Evolutionary conservation across 2,329 filamentous ascomycete species (phyloP).

Genomic region (Pleurostoma richardsiae): DNA sequence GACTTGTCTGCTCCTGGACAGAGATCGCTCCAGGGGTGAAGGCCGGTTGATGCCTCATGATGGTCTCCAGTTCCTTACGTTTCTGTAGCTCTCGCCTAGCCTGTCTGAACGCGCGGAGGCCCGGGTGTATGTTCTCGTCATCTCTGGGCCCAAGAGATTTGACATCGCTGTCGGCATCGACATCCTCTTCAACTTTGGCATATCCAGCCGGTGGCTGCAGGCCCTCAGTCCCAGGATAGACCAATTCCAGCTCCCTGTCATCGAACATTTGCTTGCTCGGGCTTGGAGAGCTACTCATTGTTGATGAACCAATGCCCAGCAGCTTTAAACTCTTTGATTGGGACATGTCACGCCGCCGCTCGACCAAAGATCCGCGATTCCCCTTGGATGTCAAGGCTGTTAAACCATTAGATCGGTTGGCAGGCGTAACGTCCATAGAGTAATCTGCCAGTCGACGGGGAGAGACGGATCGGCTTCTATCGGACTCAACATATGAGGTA

Average conservation of each 20-base stretch:
- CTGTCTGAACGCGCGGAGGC: constrained; percentile 52
- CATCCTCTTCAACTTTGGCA: constrained; percentile 5
- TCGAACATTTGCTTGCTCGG: constrained; percentile 31
- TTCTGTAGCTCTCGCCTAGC: constrained; percentile 52
- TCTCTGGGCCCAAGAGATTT: constrained; percentile 17
- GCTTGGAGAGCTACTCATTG: constrained; percentile 33
- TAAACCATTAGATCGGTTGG: constrained; percentile 32
- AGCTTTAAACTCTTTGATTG: constrained; percentile 57
- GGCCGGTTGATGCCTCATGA: constrained; percentile 28
- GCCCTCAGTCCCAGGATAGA: not conserved
- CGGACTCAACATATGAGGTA: constrained; percentile 62
- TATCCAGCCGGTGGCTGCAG: no score
- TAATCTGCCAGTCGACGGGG: constrained; percentile 25
- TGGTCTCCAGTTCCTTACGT: constrained; percentile 47
- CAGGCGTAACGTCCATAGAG: constrained; percentile 23
- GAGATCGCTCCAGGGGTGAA: no score
- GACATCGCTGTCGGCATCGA: constrained; percentile 8
- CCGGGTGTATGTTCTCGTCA: constrained; percentile 38
- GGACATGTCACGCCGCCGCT: constrained; percentile 32
- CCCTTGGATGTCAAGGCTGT: constrained; percentile 62
- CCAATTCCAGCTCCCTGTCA: constrained; percentile 16
- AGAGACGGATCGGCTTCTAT: constrained; percentile 42
- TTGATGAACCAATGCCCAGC: constrained; percentile 46
- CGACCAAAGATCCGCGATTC: constrained; percentile 40
- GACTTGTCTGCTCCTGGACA: no score